Evolutionary conservation across 2,329 filamentous ascomycete genomes (phyloP).

Genomic region (Lecanicillium sp.): DNA sequence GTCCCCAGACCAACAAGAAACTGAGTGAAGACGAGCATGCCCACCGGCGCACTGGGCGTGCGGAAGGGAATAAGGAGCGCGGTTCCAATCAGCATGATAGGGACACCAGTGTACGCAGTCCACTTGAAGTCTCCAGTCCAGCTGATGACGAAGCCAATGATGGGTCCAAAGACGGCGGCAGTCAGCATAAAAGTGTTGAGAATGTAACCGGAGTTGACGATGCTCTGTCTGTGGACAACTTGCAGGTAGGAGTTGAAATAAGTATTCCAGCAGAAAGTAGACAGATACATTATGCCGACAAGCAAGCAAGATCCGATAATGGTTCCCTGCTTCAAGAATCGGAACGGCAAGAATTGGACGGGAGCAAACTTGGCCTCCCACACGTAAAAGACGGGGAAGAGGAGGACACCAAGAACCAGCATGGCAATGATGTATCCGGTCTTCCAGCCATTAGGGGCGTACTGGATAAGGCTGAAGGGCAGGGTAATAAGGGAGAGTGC

Average conservation of each 20-base stretch:
- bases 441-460: conserved; percentile 30
- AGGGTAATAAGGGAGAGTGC: conserved; percentile 33
- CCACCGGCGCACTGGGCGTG: conserved; percentile 24
- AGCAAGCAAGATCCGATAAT: conserved; percentile 37
- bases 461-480: conserved; percentile 35
- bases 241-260: conserved; percentile 45
- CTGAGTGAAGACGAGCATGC: conserved; percentile 48
- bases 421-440: conserved; percentile 37
- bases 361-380: conserved; percentile 52
- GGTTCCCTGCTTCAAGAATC: conserved; percentile 40
- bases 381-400: conserved; percentile 39
- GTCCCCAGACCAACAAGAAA: conserved; percentile 46
- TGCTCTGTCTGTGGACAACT: conserved; percentile 32
- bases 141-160: conserved; percentile 38
- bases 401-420: conserved; percentile 41
- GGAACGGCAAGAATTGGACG: conserved; percentile 48
- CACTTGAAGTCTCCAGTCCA: conserved; percentile 40
- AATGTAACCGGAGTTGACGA: conserved; percentile 32
- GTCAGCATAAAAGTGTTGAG: conserved; percentile 38
- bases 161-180: conserved; percentile 34
- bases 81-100: conserved; percentile 33
- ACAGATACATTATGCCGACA: conserved; percentile 31
- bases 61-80: conserved; percentile 37
- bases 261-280: conserved; percentile 36
- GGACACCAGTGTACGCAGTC: conserved; percentile 29